Base-by-base conservation (phyloP, 306 rosid species). In the Inga leiocalycina region DNA sequence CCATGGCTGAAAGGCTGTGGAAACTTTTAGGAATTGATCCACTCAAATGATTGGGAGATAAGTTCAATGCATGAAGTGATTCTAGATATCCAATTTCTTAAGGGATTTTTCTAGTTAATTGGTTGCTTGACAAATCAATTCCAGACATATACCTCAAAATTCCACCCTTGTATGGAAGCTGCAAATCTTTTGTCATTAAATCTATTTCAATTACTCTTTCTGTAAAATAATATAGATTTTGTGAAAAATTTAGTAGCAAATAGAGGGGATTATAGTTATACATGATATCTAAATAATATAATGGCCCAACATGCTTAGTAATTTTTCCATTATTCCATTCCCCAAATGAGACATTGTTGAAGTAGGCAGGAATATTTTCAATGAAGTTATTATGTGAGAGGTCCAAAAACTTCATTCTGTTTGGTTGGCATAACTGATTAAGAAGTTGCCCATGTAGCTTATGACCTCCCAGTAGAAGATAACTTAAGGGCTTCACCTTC, bases 11-110 rank as follows among this genome's bases (percentile, higher is more conserved):
- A 10, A 71, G 75, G 2, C 43, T 41, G 8, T 10, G 30, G 30
- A 43, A 71, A 41, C 49, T 71, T 41, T 11, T 10, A 0, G 74
- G 74, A 11, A 71, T 71, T 7, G 75, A n/a, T 20, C 75, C 75
- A n/a, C n/a, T 41, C 20, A 71, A 43, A 71, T 71, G 20, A 30
- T 82, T 82, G 30, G 69, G 57, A 8, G 85, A 83, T 15, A 83
- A 57, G 49, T 82, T 82, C 19, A 82, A 27, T 15, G 78, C 78
- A 57, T 0, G 72, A 52, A 82, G 8, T 7, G 32, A 10, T 10
- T 0, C 3, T 59, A 71, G 2, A 19, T 39, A 8, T 44, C 85
- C 85, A 12, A 83, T 17, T 20, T 77, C 52, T 0, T 7, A 14
- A 1, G 82, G 82, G 20, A 83, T 76, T 2, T 52, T 13, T 19